Evolutionary conservation across 2,329 filamentous ascomycete genomes (phyloP), one percentile per base, ranked within the genome.

Genomic region (Bertia moriformis): DNA sequence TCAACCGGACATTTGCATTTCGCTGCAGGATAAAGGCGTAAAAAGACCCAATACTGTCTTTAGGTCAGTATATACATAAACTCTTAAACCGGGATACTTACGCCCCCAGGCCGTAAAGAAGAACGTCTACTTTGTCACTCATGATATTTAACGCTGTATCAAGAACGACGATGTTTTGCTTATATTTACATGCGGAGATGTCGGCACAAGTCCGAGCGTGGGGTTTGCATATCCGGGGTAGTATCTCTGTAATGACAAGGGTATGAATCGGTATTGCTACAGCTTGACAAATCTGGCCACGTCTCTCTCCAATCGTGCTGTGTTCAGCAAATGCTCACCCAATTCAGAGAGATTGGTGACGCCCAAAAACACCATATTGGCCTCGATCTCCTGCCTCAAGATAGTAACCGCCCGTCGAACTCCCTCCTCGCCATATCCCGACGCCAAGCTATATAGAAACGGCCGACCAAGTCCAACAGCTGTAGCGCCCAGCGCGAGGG

Each of bases 31-130:
- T 62, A 42, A 72, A 73, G 4, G 67, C 65, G 46, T 74, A 74
- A 44, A 74, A 73, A 2, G 67, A 70, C 19, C 70, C 70, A 39
- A 73, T 72, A 0, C 69, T 72, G 37, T n/a, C 32, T 7, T 33
- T 5, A 14, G n/a, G 24, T 10, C 24, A 29, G 24, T 29, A 29
- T 29, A 29, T 29, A 10, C 24, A 35, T 7, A 18, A 35, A 27
- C n/a, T 27, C 22, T 27, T 7, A 10, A 27, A 27, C 7, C 22
- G 18, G n/a, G 4, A 15, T 15, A 59, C 65, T 51, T 49, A 72
- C 67, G 68, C 69, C 46, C 69, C 67, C 0, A 73, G 59, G 2
- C 68, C 69, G 40, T 70, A 71, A 7, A 72, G 48, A 1, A 72
- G 55, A 2, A 71, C 59, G 19, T 62, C 56, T 38, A 60, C 49